Evolutionary conservation across 2,329 filamentous ascomycete species (phyloP).

Genomic region (Dothideomycetidae sp.): DNA sequence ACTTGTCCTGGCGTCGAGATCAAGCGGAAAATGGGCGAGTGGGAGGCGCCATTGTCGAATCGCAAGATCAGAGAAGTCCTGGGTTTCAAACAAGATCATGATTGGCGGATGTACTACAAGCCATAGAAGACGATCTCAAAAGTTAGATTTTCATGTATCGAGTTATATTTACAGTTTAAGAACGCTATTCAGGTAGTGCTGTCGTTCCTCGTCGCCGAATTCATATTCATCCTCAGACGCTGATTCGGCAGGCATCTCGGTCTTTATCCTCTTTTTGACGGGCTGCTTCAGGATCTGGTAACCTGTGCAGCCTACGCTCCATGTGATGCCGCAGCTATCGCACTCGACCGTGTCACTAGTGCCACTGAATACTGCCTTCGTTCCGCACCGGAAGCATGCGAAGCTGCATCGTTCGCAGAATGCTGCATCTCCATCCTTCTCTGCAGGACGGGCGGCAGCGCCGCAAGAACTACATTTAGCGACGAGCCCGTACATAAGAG

Average conservation of each 20-base stretch:
- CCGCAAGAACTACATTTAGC: slow-evolving; percentile 12
- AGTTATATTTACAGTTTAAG: too few relatives aligned
- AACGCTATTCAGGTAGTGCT: slow-evolving; percentile 2
- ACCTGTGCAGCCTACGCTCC: slow-evolving; percentile 1
- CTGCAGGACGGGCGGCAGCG: slow-evolving; percentile 13
- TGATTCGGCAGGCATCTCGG: not conserved
- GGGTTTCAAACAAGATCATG: slow-evolving; percentile 44
- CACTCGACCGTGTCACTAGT: not conserved
- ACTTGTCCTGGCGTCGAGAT: slow-evolving; percentile 37
- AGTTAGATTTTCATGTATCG: too few relatives aligned
- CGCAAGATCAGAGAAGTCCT: slow-evolving; percentile 44
- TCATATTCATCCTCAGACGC: slow-evolving; percentile 1
- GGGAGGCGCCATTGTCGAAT: slow-evolving; percentile 47
- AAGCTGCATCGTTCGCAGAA: slow-evolving; percentile 31
- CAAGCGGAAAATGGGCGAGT: slow-evolving; percentile 42
- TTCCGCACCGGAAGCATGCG: slow-evolving; percentile 28
- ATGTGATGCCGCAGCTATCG: slow-evolving; percentile 2
- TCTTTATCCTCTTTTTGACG: slow-evolving; percentile 1
- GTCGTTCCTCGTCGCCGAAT: slow-evolving; percentile 4
- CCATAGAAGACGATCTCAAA: slow-evolving; percentile 10
- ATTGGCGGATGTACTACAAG: slow-evolving; percentile 40
- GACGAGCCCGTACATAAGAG: slow-evolving; percentile 5
- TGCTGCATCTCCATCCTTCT: slow-evolving; percentile 1
- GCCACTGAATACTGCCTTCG: not conserved
- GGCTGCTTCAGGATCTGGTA: slow-evolving; percentile 3